phyloP scores from a whole-genome alignment of 2,329 filamentous ascomycete species.

The Botrytis cinerea region DNA sequence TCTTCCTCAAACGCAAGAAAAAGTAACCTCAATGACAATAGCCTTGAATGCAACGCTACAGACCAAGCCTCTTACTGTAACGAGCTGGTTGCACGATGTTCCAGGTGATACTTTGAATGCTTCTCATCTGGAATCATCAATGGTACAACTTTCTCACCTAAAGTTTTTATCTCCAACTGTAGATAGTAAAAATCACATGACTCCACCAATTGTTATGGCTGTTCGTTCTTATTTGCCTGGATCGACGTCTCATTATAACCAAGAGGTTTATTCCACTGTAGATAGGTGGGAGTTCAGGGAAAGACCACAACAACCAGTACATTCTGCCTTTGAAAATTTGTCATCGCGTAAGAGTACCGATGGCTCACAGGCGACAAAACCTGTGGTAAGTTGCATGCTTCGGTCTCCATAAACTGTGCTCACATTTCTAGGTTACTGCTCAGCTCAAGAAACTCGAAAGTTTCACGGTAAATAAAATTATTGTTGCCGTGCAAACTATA shows the following conservation, averaged over 20 bases:
- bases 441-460: slow-evolving; percentile 66
- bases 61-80: slow-evolving; percentile 58
- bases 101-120: slow-evolving; percentile 36
- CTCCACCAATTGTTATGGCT: slow-evolving; percentile 66
- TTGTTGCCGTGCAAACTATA: slow-evolving; percentile 67
- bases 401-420: slow-evolving; percentile 18
- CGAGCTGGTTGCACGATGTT: slow-evolving; percentile 50
- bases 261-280: slow-evolving; percentile 71
- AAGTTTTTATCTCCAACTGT: slow-evolving; percentile 65
- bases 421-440: slow-evolving; percentile 45
- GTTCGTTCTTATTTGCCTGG: slow-evolving; percentile 65
- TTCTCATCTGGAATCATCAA: slow-evolving; percentile 52
- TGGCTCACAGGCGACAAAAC: slow-evolving; percentile 21
- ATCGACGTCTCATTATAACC: slow-evolving; percentile 58
- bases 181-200: slow-evolving; percentile 48
- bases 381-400: slow-evolving; percentile 35
- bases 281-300: slow-evolving; percentile 79
- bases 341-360: slow-evolving; percentile 59
- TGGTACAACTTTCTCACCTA: slow-evolving; percentile 70
- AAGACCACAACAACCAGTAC: slow-evolving; percentile 60
- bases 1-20: slow-evolving; percentile 56
- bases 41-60: slow-evolving; percentile 55
- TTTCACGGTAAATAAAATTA: slow-evolving; percentile 66
- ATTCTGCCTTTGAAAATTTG: slow-evolving; percentile 77
- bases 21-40: slow-evolving; percentile 51